These are phyloP conservation scores for Cutaneotrichosporon sp. DNA, from an alignment of 1,284 basidiomycete genomes.

Conservation along the genomic window DNA sequence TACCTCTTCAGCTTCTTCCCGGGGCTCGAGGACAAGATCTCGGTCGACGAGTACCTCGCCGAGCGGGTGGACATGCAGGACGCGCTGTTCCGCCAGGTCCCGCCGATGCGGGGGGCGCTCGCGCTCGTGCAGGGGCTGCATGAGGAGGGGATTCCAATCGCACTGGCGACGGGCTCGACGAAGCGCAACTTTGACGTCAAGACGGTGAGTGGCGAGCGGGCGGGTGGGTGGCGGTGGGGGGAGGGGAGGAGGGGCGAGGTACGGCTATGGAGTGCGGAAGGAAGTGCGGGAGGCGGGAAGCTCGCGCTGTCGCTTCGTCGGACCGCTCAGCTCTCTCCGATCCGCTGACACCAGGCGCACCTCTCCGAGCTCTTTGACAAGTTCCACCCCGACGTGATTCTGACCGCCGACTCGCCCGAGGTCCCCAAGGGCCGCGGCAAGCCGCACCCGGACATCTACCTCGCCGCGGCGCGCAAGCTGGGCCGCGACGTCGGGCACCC, in stretches of 20 bases:
- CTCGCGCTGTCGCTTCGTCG: no score
- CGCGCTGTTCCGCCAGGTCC: constrained; percentile 45
- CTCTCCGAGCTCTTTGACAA: constrained; percentile 50
- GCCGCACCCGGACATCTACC: constrained; percentile 53
- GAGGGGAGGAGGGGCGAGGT: neutral
- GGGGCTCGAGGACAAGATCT: constrained; percentile 42
- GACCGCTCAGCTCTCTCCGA: no score
- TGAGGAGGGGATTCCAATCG: constrained; percentile 49
- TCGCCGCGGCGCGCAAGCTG: constrained; percentile 51
- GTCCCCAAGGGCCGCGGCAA: constrained; percentile 51
- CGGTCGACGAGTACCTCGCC: constrained; percentile 48
- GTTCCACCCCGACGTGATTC: constrained; percentile 46
- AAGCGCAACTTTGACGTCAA: constrained; percentile 41
- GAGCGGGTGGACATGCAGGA: constrained; percentile 49
- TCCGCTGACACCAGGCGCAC: constrained; percentile 37
- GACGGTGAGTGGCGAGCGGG: constrained; percentile 37
- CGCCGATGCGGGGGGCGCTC: constrained; percentile 51
- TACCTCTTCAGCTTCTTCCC: constrained; percentile 49
- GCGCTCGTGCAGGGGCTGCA: constrained; percentile 47
- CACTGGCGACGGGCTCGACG: constrained; percentile 53
- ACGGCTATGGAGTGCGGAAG: neutral
- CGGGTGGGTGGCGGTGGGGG: neutral
- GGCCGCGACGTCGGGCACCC: constrained; percentile 49
- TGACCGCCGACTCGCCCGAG: constrained; percentile 50
- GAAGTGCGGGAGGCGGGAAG: neutral